A percentile compares a stretch with the other conserved stretches of the same genome.
phyloP scores from a whole-genome alignment of 2,329 filamentous ascomycete species.

The Corynespora cassiicola region DNA sequence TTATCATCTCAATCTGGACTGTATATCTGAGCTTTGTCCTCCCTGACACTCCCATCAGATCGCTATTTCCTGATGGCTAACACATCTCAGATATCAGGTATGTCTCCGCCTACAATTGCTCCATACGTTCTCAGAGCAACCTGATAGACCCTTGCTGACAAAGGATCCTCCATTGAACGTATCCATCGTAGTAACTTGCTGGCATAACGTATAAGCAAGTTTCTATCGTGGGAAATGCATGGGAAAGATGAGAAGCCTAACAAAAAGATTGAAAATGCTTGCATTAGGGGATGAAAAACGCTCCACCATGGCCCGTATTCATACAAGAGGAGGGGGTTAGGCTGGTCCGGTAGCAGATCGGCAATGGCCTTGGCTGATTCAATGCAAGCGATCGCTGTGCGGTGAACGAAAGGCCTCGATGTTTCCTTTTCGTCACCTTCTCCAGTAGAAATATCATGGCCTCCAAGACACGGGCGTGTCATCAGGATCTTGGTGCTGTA shows the following conservation, averaged over 20 bases:
- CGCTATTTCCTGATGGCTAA: too few species aligned
- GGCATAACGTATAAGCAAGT: too few species aligned
- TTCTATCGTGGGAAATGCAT: too few species aligned
- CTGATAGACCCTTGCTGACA: too few species aligned
- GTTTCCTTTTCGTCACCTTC: conserved; percentile 20
- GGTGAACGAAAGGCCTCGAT: conserved; percentile 26
- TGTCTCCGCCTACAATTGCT: too few species aligned
- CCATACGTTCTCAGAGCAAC: too few species aligned
- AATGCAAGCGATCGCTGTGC: conserved; percentile 33
- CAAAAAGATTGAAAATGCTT: conserved; percentile 39
- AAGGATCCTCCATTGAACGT: too few species aligned
- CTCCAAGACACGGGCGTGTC: conserved; percentile 38
- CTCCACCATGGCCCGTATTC: conserved; percentile 42
- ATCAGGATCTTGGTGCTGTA: conserved; percentile 37
- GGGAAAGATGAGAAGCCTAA: conserved; percentile 35
- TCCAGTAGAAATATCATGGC: conserved; percentile 16
- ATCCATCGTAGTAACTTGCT: too few species aligned
- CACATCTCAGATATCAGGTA: too few species aligned
- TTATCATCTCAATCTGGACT: too few species aligned
- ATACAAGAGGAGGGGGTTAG: conserved; percentile 28
- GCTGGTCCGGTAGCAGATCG: conserved; percentile 33
- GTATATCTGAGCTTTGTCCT: too few species aligned
- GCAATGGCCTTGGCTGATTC: conserved; percentile 33
- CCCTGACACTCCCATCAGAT: too few species aligned
- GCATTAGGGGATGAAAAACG: conserved; percentile 36